Percentiles rank a stretch among this genome's conserved stretches.
Evolutionary conservation across 2,329 filamentous ascomycete species (phyloP).

Genomic region (Drechslerella stenobrocha): DNA sequence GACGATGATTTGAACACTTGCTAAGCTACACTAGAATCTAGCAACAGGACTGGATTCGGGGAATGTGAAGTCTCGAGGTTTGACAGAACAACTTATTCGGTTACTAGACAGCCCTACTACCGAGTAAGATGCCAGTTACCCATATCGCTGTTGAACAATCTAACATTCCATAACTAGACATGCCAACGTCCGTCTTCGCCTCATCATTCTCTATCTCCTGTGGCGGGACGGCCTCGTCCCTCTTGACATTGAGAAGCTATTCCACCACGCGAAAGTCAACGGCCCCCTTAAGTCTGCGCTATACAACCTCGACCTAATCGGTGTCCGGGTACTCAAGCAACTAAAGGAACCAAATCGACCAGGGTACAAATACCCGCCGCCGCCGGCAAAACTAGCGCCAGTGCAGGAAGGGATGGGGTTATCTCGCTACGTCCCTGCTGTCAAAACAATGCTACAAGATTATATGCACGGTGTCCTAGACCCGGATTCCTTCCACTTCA

Average conservation of each 20-base stretch:
- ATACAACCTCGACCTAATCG: conserved; percentile 77
- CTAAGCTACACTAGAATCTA: conserved; percentile 62
- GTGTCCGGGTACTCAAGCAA: conserved; percentile 70
- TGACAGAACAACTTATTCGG: conserved; percentile 80
- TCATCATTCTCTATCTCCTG: conserved; percentile 82
- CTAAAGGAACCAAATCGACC: conserved; percentile 72
- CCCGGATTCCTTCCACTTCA: conserved; percentile 69
- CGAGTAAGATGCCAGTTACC: conserved; percentile 44
- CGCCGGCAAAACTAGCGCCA: conserved; percentile 57
- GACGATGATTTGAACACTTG: not conserved
- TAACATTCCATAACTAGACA: conserved; percentile 17
- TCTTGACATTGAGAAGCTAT: conserved; percentile 80
- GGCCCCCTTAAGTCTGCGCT: conserved; percentile 73
- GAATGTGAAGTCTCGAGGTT: conserved; percentile 83
- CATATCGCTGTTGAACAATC: not conserved
- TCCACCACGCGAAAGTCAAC: conserved; percentile 79
- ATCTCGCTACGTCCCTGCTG: conserved; percentile 79
- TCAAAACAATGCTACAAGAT: conserved; percentile 82
- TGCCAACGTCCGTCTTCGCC: conserved; percentile 71
- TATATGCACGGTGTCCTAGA: conserved; percentile 70
- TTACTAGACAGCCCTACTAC: conserved; percentile 79
- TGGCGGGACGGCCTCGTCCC: conserved; percentile 82
- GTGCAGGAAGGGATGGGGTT: conserved; percentile 76
- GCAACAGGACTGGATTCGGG: conserved; percentile 93
- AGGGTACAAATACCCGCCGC: conserved; percentile 42